Base-by-base conservation (phyloP, 345 rosid species). In the Brassica rapa region DNA sequence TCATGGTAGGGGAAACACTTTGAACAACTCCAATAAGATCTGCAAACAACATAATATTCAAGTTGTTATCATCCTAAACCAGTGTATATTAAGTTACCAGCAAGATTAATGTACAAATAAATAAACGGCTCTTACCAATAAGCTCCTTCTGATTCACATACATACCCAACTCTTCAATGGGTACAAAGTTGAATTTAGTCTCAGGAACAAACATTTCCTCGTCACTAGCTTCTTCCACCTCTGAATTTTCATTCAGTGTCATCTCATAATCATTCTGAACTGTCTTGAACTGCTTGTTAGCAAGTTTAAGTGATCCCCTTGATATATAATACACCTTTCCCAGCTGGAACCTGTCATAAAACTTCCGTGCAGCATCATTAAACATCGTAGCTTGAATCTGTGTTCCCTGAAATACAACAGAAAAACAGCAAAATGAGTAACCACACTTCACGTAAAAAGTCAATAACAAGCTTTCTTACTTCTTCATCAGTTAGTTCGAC, bases 381-480 rank as follows among this genome's bases (percentile, higher is more conserved):
- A 94, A 94, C 98, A 94, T 94, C 0, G 98, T 91, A 1, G 98
- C 96, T 84, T 91, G 98, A 70, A 94, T 94, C 72, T 94, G 97
- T 5, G 98, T 92, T 70, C 98, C 98, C 97, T 94, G 56, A 16
- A 81, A 1, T 9, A 73, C 53, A n/a, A 21, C 15, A 19, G 24
- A 66, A 29, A 4, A 9, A 2, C n/a, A 68, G 57, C 11, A 57
- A 15, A 43, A 57, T 30, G 29, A 66, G 70, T 8, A 46, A 55
- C 27, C 16, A 6, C 21, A n/a, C n/a, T 0, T 8, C 11, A 62
- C 16, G 4, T 2, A 15, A 27, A 10, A 7, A 35, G 39, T 32
- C 35, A 32, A 32, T 32, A 32, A 32, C 35, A 2, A 23, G 43
- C 4, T 0, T 72, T 72, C 97, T 84, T 85, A 94, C 97, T 82